Percentiles rank a stretch among this genome's conserved stretches.
These are phyloP conservation scores for Microbotryum silenes-acaulis DNA, from an alignment of 1,284 basidiomycete genomes.

Conservation along the genomic window DNA sequence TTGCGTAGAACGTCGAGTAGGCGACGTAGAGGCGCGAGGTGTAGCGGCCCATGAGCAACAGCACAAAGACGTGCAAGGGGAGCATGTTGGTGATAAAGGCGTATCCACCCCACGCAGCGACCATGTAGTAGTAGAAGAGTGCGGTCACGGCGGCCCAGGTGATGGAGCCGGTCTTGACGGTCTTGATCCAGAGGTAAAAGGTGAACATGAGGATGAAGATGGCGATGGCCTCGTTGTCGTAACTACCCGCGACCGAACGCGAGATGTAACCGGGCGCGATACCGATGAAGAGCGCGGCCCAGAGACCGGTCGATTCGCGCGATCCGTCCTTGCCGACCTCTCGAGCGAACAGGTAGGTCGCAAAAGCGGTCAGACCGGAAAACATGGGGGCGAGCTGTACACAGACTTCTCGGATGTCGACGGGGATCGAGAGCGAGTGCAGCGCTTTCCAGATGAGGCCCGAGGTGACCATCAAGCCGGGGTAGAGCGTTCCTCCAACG, in stretches of 20 bases:
- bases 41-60: conserved; percentile 96
- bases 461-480: conserved; percentile 94
- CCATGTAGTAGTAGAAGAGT: conserved; percentile 99
- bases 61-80: conserved; percentile 83
- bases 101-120: conserved; percentile 99
- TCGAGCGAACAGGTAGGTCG: conserved; percentile 58
- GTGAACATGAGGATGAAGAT: conserved; percentile 99
- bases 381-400: conserved; percentile 95
- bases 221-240: conserved; percentile 99
- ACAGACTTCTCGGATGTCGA: conserved; percentile 96
- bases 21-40: conserved; percentile 85
- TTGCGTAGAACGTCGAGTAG: conserved; percentile 95
- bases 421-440: conserved; percentile 80
- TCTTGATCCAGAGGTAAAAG: conserved; percentile 96
- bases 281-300: conserved; percentile 97
- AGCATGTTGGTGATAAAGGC: conserved; percentile 99
- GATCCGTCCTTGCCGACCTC: conserved; percentile 57
- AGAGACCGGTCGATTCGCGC: conserved; percentile 76
- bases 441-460: conserved; percentile 92
- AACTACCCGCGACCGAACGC: conserved; percentile 95
- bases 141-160: conserved; percentile 84
- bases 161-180: conserved; percentile 86
- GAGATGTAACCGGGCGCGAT: conserved; percentile 97
- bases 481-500: conserved; percentile 96
- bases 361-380: conserved; percentile 85